These are phyloP conservation scores for Draba incana DNA, from an alignment of 345 rosid species.

Conservation along the genomic window DNA sequence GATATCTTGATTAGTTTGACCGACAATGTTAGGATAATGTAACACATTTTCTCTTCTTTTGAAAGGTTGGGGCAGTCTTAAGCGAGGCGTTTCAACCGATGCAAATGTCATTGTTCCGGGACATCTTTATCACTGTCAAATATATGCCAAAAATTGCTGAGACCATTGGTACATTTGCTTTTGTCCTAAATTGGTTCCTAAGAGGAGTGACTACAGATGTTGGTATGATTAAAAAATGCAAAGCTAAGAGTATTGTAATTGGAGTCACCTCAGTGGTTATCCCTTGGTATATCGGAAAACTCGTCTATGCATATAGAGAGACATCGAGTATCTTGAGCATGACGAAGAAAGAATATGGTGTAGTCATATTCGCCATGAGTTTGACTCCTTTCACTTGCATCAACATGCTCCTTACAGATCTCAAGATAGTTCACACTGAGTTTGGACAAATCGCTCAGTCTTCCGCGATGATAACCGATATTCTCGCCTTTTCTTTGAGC, in stretches of 20 bases:
- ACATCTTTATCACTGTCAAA: slow-evolving; percentile 11
- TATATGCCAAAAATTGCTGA: slow-evolving; percentile 34
- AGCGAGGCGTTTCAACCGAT: background rate
- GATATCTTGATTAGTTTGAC: background rate
- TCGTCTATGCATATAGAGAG: slow-evolving; percentile 20
- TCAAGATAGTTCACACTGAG: slow-evolving; percentile 52
- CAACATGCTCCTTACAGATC: slow-evolving; percentile 49
- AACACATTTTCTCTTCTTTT: slow-evolving; percentile 16
- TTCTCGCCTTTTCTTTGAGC: slow-evolving; percentile 8
- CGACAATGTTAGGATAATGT: background rate
- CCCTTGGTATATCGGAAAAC: slow-evolving; percentile 33
- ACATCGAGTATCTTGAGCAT: slow-evolving; percentile 17
- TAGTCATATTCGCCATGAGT: slow-evolving; percentile 27
- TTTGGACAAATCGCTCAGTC: slow-evolving; percentile 50
- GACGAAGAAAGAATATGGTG: background rate
- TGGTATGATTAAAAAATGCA: slow-evolving; percentile 20
- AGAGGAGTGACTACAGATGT: slow-evolving; percentile 54
- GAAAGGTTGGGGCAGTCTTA: slow-evolving; percentile 37
- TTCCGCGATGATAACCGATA: slow-evolving; percentile 44
- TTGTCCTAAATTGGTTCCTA: slow-evolving; percentile 48
- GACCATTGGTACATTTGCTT: slow-evolving; percentile 47
- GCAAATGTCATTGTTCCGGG: slow-evolving; percentile 12
- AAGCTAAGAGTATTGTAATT: slow-evolving; percentile 25
- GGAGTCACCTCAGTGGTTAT: slow-evolving; percentile 35
- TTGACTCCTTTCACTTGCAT: slow-evolving; percentile 50